phyloP scores from a whole-genome alignment of 2,329 filamentous ascomycete species.

The Catunica adiposa region DNA sequence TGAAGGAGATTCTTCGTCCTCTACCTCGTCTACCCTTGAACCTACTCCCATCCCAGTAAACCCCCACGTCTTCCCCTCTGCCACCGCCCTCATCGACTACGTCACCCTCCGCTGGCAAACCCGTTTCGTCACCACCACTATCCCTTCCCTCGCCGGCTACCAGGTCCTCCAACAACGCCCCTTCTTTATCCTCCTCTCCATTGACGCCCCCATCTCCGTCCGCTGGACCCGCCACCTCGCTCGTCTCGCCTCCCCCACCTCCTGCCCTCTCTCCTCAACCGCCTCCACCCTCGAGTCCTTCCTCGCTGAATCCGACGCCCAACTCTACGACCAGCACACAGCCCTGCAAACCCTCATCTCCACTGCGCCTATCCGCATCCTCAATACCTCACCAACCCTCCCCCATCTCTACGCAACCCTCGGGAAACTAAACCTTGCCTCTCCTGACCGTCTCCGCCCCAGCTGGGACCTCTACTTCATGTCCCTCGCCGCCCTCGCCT shows the following conservation, averaged over 20 bases:
- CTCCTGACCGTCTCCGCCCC: conserved; percentile 66
- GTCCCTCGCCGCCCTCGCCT: conserved; percentile 81
- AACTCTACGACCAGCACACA: conserved; percentile 51
- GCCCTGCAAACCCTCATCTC: conserved; percentile 65
- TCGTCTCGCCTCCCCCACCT: conserved; percentile 19
- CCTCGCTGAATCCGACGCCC: conserved; percentile 44
- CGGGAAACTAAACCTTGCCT: conserved; percentile 55
- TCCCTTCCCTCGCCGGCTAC: conserved; percentile 55
- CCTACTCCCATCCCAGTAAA: conserved; percentile 33
- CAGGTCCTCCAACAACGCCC: conserved; percentile 64
- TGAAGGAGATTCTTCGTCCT: too few species aligned
- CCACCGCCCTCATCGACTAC: conserved; percentile 60
- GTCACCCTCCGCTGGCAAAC: conserved; percentile 72
- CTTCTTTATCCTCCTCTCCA: conserved; percentile 82
- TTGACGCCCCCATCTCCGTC: conserved; percentile 74
- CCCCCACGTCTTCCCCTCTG: conserved; percentile 35
- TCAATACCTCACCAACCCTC: conserved; percentile 66
- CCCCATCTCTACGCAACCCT: conserved; percentile 57
- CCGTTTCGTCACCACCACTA: conserved; percentile 73
- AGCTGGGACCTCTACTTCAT: conserved; percentile 98
- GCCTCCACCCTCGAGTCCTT: conserved; percentile 35
- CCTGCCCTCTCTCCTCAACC: conserved; percentile 17
- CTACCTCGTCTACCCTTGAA: too few species aligned
- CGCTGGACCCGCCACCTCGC: conserved; percentile 66
- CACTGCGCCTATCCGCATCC: conserved; percentile 64